Evolutionary conservation across 148 eudicot species (phyloP).

Genomic region (Beta vulgaris): DNA sequence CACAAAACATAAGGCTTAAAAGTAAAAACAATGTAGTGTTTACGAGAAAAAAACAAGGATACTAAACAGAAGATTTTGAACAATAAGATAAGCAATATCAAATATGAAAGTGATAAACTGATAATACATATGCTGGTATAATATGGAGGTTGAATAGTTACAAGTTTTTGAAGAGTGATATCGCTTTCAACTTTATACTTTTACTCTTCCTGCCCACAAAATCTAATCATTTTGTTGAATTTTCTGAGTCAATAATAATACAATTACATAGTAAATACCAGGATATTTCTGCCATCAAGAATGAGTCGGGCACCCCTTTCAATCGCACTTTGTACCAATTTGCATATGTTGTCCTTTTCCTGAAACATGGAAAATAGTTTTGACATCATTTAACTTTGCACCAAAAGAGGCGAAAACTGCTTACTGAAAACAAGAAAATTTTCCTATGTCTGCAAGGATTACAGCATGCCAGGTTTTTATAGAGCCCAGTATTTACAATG

Average conservation of each 20-base stretch:
- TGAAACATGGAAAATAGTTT: slow-evolving; percentile 19
- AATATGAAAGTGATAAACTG: neutral
- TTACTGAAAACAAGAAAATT: neutral
- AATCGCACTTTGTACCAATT: slow-evolving; percentile 44
- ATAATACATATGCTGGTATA: neutral
- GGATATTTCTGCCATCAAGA: slow-evolving; percentile 65
- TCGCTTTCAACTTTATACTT: neutral
- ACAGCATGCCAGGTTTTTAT: neutral
- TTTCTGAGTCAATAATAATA: neutral
- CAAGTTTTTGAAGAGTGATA: neutral
- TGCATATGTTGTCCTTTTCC: slow-evolving; percentile 60
- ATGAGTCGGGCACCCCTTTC: slow-evolving; percentile 57
- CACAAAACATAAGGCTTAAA: no score
- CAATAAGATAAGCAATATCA: neutral
- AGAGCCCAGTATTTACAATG: neutral
- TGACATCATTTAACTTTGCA: no score
- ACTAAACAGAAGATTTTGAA: neutral
- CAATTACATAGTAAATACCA: slow-evolving; percentile 32
- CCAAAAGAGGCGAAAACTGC: neutral
- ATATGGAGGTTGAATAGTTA: neutral
- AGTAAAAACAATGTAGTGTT: neutral
- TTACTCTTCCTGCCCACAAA: neutral
- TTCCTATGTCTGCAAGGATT: neutral
- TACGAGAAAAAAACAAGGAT: neutral
- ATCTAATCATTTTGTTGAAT: neutral